Evolutionary conservation across 2,329 filamentous ascomycete genomes (phyloP), one percentile per base, ranked within the genome.

Genomic region (Paecilomyces dactylethromorphus): DNA sequence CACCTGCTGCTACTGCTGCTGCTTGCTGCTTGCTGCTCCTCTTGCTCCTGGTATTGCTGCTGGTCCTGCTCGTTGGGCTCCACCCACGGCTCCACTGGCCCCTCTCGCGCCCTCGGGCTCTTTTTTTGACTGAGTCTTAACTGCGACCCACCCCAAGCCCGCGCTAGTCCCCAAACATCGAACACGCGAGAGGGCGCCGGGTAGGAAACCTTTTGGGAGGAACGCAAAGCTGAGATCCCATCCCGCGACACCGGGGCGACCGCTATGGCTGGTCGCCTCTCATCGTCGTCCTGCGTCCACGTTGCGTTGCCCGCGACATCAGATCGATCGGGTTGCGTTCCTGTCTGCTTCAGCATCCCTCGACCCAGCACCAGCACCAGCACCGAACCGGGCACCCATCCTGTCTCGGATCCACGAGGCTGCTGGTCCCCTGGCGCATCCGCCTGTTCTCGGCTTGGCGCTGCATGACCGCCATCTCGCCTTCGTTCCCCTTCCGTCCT

Each of bases 381-480:
- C 26, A 65, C 58, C 64, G 13, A 54, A n/a, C n/a, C 56, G 15
- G 29, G 62, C 62, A 66, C 65, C 65, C 64, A 66, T 64, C 63
- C 63, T n/a, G 60, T 60, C 57, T 62, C 58, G 65, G 65, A 64
- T 56, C 32, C 58, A 53, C 67, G 68, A 69, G 63, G 49, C 66
- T 63, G 65, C 66, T 68, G 35, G 22, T 52, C 50, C 50, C 66
- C 66, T 67, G 66, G 66, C 58, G 56, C 58, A 31, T 62, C 64
- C 65, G 63, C 56, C 64, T 60, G 64, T 63, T 63, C 62, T 64
- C 50, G 53, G 55, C 66, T 63, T 65, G 61, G 63, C 64, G 64
- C 64, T 63, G 65, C 64, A 63, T 62, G 59, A 66, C 64, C 63
- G 59, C 64, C 62, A 63, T 65, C 62, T 64, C 59, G 62, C 55